phyloP scores from a whole-genome alignment of 495 filamentous ascomycete species.

The Corynascus novoguineensis region DNA sequence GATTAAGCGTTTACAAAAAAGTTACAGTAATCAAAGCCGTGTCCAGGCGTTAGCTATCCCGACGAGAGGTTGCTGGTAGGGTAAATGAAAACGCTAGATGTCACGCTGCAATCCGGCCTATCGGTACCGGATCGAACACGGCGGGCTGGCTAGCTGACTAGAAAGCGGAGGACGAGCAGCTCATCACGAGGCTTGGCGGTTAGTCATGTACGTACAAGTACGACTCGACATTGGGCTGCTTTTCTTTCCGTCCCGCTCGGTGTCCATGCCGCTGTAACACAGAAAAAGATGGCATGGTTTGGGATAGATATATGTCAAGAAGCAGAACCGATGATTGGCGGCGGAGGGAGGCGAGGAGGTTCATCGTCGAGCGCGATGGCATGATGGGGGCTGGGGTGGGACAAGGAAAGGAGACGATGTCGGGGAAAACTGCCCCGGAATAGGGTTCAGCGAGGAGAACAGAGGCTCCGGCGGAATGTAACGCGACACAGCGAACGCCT shows the following conservation, averaged over 20 bases:
- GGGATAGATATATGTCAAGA: background rate
- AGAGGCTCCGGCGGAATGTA: background rate
- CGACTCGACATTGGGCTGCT: background rate
- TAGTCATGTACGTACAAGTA: background rate
- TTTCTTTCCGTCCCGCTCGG: background rate
- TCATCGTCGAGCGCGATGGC: background rate
- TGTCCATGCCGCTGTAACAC: background rate
- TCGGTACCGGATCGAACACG: background rate
- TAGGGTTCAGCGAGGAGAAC: background rate
- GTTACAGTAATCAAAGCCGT: too few relatives aligned
- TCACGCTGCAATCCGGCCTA: background rate
- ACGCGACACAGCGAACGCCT: background rate
- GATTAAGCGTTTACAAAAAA: too few relatives aligned
- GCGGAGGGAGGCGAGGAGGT: background rate
- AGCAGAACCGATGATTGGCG: background rate
- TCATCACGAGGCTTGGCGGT: slow-evolving; percentile 9
- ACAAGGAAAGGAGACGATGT: background rate
- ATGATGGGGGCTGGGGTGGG: background rate
- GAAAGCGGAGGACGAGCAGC: background rate
- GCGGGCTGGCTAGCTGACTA: background rate
- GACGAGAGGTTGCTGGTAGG: too few relatives aligned
- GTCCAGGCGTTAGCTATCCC: too few relatives aligned
- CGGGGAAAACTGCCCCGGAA: background rate
- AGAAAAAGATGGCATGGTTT: background rate
- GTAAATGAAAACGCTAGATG: background rate